Evolutionary conservation across 768 basidiomycete genomes (phyloP).

Genomic region (Brasilioporus rufonigricans): DNA sequence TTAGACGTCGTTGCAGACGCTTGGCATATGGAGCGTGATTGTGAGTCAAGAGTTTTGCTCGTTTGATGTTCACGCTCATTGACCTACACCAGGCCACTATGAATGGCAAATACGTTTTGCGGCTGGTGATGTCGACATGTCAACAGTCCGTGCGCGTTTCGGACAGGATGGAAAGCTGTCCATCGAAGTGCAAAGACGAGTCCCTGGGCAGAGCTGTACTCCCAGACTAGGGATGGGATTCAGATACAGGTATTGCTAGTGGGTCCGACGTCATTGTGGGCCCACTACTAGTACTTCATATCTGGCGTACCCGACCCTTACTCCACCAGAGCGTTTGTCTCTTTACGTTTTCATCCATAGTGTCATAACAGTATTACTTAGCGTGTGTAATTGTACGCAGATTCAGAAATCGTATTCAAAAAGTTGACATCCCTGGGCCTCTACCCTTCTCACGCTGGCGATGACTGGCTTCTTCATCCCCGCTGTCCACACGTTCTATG

Average conservation of each 20-base stretch:
- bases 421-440: not conserved
- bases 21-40: slow-evolving; percentile 59
- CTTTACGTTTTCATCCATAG: slow-evolving; percentile 7
- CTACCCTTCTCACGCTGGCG: slow-evolving; percentile 3
- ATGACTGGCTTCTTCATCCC: not conserved
- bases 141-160: slow-evolving; percentile 49
- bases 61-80: slow-evolving; percentile 1
- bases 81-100: slow-evolving; percentile 46
- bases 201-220: slow-evolving; percentile 25
- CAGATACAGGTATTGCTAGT: slow-evolving; percentile 27
- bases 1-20: slow-evolving; percentile 58
- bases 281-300: slow-evolving; percentile 2
- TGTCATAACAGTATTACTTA: slow-evolving; percentile 22
- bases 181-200: slow-evolving; percentile 41
- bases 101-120: slow-evolving; percentile 60
- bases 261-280: not conserved
- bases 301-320: not conserved
- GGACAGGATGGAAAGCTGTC: slow-evolving; percentile 44
- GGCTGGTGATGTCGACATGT: slow-evolving; percentile 54
- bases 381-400: slow-evolving; percentile 21
- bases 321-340: slow-evolving; percentile 3
- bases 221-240: slow-evolving; percentile 27
- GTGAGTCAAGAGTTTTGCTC: slow-evolving; percentile 37
- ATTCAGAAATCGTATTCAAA: slow-evolving; percentile 15
- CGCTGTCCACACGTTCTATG: slow-evolving; percentile 4